A percentile compares a stretch with the other conserved stretches of the same genome.
These are phyloP conservation scores for Tricholoma flavovirens DNA, from an alignment of 768 basidiomycete genomes.

Conservation along the genomic window DNA sequence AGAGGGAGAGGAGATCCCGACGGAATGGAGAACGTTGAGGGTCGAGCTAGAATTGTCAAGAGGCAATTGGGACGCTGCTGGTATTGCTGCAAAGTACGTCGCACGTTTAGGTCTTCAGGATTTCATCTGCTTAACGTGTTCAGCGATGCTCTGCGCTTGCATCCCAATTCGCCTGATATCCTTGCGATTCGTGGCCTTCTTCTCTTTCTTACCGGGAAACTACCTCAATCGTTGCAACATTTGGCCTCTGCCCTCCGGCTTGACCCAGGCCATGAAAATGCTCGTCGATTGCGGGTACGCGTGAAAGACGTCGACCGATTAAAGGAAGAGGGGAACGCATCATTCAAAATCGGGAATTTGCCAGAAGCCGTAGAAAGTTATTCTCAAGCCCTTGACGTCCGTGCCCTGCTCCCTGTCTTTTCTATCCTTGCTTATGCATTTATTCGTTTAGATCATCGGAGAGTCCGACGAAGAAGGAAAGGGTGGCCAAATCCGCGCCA, in stretches of 20 bases:
- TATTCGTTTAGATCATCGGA: slow-evolving; percentile 54
- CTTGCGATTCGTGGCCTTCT: slow-evolving; percentile 75
- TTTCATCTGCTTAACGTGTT: not conserved
- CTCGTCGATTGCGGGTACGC: slow-evolving; percentile 66
- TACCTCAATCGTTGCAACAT: slow-evolving; percentile 70
- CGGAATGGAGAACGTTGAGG: slow-evolving; percentile 76
- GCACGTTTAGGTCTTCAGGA: slow-evolving; percentile 1
- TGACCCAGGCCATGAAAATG: slow-evolving; percentile 72
- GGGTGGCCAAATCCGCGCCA: slow-evolving; percentile 78
- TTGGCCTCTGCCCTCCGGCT: slow-evolving; percentile 63
- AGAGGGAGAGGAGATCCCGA: slow-evolving; percentile 70
- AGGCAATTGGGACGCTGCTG: slow-evolving; percentile 70
- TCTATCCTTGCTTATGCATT: not conserved
- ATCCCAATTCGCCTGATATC: slow-evolving; percentile 72
- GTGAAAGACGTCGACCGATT: slow-evolving; percentile 77
- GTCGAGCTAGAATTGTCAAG: slow-evolving; percentile 73
- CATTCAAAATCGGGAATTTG: slow-evolving; percentile 60
- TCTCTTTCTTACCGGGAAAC: slow-evolving; percentile 65
- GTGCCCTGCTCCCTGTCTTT: slow-evolving; percentile 12
- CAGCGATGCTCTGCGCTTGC: slow-evolving; percentile 71
- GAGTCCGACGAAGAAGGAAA: slow-evolving; percentile 62
- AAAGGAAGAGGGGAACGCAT: slow-evolving; percentile 80
- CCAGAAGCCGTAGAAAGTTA: slow-evolving; percentile 67
- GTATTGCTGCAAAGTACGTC: slow-evolving; percentile 66
- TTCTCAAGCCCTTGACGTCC: slow-evolving; percentile 62